Base-by-base conservation (phyloP, 2,329 filamentous ascomycete species). In the Parascedosporium putredinis region DNA sequence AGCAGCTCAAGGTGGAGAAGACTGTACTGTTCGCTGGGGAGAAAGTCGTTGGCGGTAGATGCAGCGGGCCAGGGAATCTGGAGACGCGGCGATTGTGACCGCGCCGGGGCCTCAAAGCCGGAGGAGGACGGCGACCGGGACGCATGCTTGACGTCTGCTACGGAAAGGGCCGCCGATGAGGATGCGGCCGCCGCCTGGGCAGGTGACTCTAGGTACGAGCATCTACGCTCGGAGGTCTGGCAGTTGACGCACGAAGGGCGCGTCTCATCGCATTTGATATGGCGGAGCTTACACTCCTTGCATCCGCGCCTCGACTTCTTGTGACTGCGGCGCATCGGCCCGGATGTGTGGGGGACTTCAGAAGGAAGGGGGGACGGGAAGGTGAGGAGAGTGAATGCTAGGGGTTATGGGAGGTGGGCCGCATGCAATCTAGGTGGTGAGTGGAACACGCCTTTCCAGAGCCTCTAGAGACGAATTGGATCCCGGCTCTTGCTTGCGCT, bases 261-360 rank as follows among this genome's bases (percentile, higher is more conserved):
- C 6, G 54, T 61, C 56, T 72, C 68, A 50, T 72, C 69, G 57
- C 69, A 72, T 31, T 67, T 67, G 49, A 68, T 67, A 42, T 69
- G 67, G 2, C 67, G 60, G 14, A 64, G 54, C 57, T 69, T 69
- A 57, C 67, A 69, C 53, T 67, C 65, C 50, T 54, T 60, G 53
- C 67, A 69, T 25, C 67, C 66, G 45, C 65, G 67, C 18, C 66
- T 59, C n/a, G 66, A 69, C 53, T 69, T 69, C 43, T 24, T 36
- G 22, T 51, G 50, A 18, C 34, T 18, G 5, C 50, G 38, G 16
- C 50, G 45, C 47, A 50, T 50, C 22, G n/a, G 18, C 36, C 36
- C 27, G 27, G n/a, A n/a, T n/a, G n/a, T n/a, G n/a, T n/a, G n/a
- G n/a, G n/a, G n/a, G n/a, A n/a, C n/a, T n/a, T n/a, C n/a, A n/a